Evolutionary conservation across 2,329 filamentous ascomycete genomes (phyloP).

Genomic region (Teratosphaeria gauchensis): DNA sequence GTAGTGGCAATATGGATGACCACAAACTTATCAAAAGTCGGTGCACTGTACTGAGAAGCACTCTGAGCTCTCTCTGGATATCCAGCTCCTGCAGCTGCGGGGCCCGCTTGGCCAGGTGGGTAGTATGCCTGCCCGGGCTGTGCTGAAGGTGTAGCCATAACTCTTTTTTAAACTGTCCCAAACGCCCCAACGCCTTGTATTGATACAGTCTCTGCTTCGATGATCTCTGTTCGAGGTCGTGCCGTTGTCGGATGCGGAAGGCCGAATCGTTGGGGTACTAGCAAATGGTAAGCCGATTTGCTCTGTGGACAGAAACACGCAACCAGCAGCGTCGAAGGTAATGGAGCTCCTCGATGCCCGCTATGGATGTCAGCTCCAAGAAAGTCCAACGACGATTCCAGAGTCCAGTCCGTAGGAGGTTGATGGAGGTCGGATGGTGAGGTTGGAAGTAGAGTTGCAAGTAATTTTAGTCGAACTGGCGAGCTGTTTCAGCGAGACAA

Average conservation of each 20-base stretch:
- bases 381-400: not conserved
- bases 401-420: not conserved
- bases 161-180: conserved; percentile 1
- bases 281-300: not conserved
- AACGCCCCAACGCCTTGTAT: conserved; percentile 7
- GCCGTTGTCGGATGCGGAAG: not conserved
- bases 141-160: conserved; percentile 15
- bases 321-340: not conserved
- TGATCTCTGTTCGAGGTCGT: not conserved
- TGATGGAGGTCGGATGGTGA: not conserved
- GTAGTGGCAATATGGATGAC: conserved; percentile 98
- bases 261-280: not conserved
- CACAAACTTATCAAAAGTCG: conserved; percentile 74
- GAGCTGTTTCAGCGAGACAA: conserved; percentile 1
- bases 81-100: conserved; percentile 4
- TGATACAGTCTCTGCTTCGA: not conserved
- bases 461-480: conserved; percentile 1
- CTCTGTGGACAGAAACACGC: not conserved
- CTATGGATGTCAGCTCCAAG: not conserved
- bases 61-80: conserved; percentile 4
- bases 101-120: conserved; percentile 2
- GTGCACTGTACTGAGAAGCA: conserved; percentile 24
- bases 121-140: conserved; percentile 6
- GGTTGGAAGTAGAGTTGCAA: not conserved
- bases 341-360: not conserved